phyloP scores from a whole-genome alignment of 139 green algal genomes.

The Nannochloris sp. region DNA sequence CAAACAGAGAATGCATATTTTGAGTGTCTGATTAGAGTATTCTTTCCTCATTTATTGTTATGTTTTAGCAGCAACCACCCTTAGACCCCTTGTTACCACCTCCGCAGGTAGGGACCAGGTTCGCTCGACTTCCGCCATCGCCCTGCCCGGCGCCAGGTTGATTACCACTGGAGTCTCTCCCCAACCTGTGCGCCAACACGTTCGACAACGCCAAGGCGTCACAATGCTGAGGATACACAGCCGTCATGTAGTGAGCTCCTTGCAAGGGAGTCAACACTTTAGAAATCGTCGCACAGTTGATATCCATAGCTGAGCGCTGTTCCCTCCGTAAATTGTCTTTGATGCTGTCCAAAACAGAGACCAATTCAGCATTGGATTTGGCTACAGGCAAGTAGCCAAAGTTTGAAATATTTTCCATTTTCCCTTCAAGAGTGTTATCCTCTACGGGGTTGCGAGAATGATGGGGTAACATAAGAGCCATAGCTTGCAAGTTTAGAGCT shows the following conservation, averaged over 20 bases:
- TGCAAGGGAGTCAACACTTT: conserved; percentile 15
- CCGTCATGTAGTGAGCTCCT: conserved; percentile 21
- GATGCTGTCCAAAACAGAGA: conserved; percentile 19
- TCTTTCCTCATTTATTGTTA: too few relatives aligned
- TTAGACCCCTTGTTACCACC: background rate
- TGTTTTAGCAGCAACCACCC: too few relatives aligned
- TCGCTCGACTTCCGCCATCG: too few relatives aligned
- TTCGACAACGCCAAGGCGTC: conserved; percentile 29
- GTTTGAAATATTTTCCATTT: conserved; percentile 7
- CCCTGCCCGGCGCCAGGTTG: too few relatives aligned
- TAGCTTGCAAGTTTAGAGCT: conserved; percentile 30
- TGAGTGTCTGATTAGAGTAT: too few relatives aligned
- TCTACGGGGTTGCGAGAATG: conserved; percentile 1
- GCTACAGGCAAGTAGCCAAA: conserved; percentile 16
- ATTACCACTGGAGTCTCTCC: background rate
- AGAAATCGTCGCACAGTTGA: conserved; percentile 23
- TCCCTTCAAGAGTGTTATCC: conserved; percentile 26
- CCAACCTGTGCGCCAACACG: background rate
- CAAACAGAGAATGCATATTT: too few relatives aligned
- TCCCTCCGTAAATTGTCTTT: conserved; percentile 33
- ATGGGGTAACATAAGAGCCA: conserved; percentile 30
- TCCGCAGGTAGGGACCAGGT: background rate
- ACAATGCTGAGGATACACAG: conserved; percentile 28
- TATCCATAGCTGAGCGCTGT: conserved; percentile 26
- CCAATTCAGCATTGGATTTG: conserved; percentile 15